Evolutionary conservation across 306 rosid species (phyloP).

Genomic region (Echinosophora koreensis): DNA sequence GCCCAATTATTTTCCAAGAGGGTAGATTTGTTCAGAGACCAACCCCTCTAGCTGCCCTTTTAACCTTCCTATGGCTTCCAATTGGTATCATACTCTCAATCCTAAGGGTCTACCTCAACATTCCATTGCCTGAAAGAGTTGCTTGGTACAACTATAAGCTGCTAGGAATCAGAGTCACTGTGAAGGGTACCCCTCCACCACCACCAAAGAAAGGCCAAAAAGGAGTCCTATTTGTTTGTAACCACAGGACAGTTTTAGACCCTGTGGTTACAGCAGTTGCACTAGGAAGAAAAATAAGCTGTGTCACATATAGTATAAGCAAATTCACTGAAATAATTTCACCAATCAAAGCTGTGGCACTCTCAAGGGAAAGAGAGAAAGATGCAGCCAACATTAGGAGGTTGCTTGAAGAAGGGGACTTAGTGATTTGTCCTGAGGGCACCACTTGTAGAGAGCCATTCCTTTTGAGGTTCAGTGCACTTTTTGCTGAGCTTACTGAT

Average conservation of each 20-base stretch:
- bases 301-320: constrained; percentile 93
- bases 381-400: constrained; percentile 80
- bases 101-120: constrained; percentile 77
- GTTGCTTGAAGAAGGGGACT: constrained; percentile 85
- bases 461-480: constrained; percentile 84
- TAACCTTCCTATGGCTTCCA: constrained; percentile 87
- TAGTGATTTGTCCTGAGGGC: constrained; percentile 93
- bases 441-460: constrained; percentile 93
- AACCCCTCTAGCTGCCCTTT: constrained; percentile 72
- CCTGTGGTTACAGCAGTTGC: constrained; percentile 85
- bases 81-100: constrained; percentile 78
- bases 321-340: constrained; percentile 84
- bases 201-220: constrained; percentile 75
- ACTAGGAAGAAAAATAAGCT: constrained; percentile 82
- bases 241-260: constrained; percentile 89
- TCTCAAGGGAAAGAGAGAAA: constrained; percentile 84
- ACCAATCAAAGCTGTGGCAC: constrained; percentile 84
- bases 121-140: constrained; percentile 77
- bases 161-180: constrained; percentile 70
- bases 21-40: constrained; percentile 91
- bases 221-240: constrained; percentile 85
- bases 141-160: constrained; percentile 80
- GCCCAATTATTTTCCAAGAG: constrained; percentile 87
- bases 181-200: constrained; percentile 89
- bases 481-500: constrained; percentile 84